A percentile compares a stretch with the other conserved stretches of the same genome.
Evolutionary conservation across 805 yeast species (phyloP).

Genomic region (Candida palmyrensis): DNA sequence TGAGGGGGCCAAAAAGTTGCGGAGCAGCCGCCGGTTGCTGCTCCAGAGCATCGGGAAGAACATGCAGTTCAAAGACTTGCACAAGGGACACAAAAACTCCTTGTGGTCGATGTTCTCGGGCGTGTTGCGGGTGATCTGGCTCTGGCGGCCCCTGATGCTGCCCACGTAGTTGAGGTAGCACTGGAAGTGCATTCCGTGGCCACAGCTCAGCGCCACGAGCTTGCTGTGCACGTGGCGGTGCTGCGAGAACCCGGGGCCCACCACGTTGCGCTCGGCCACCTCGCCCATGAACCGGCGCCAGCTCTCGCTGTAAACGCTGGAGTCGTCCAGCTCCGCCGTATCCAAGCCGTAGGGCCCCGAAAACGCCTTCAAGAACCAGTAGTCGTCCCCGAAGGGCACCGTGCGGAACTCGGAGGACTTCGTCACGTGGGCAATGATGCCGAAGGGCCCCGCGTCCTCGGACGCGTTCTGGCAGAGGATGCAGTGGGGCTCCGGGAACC

Average conservation of each 20-base stretch:
- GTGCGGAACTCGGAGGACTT: conserved; percentile 56
- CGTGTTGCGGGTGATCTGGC: conserved; percentile 74
- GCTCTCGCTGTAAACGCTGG: conserved; percentile 17
- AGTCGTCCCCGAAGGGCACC: conserved; percentile 57
- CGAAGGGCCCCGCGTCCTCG: conserved; percentile 61
- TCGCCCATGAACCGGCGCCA: conserved; percentile 35
- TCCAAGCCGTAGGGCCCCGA: conserved; percentile 42
- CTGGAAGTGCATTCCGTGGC: conserved; percentile 86
- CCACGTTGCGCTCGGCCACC: conserved; percentile 33
- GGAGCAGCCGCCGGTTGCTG: conserved; percentile 34
- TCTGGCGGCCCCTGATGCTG: conserved; percentile 50
- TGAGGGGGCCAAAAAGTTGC: conserved; percentile 13
- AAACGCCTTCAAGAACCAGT: conserved; percentile 64
- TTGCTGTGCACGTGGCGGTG: conserved; percentile 34
- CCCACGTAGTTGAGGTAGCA: conserved; percentile 66
- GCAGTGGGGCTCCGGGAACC: conserved; percentile 70
- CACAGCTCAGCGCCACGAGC: conserved; percentile 69
- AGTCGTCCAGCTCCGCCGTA: conserved; percentile 7
- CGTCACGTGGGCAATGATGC: conserved; percentile 61
- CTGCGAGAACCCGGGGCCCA: conserved; percentile 71
- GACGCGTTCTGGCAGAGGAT: conserved; percentile 78
- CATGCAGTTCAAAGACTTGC: conserved; percentile 80
- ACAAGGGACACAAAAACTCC: conserved; percentile 85
- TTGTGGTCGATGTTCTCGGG: conserved; percentile 69
- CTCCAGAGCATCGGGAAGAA: conserved; percentile 74